Evolutionary conservation across 2,329 filamentous ascomycete genomes (phyloP).

Genomic region (Bipolaris cookei): DNA sequence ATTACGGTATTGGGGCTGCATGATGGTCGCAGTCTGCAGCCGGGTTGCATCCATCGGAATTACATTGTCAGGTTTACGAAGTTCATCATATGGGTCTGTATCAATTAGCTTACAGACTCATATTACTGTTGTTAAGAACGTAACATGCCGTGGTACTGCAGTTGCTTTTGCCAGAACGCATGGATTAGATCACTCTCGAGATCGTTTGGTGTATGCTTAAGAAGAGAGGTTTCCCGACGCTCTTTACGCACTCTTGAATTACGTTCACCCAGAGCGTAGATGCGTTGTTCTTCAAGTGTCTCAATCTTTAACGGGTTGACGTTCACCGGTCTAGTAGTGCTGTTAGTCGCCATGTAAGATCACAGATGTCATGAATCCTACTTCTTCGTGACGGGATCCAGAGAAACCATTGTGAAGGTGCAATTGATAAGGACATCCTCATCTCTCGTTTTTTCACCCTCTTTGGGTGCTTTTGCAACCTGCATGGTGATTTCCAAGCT

Average conservation of each 20-base stretch:
- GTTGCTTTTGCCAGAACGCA: slow-evolving; percentile 72
- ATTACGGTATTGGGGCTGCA: slow-evolving; percentile 76
- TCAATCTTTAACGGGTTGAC: slow-evolving; percentile 67
- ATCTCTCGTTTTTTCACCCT: slow-evolving; percentile 62
- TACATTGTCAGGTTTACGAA: slow-evolving; percentile 63
- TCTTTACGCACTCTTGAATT: slow-evolving; percentile 73
- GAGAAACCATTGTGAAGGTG: slow-evolving; percentile 78
- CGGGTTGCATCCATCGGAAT: slow-evolving; percentile 67
- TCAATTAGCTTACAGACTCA: not conserved
- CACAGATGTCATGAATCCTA: slow-evolving; percentile 26
- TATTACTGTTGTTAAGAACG: not conserved
- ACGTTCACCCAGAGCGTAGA: slow-evolving; percentile 68
- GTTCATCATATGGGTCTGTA: slow-evolving; percentile 61
- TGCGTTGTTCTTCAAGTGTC: slow-evolving; percentile 67
- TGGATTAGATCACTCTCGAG: slow-evolving; percentile 76
- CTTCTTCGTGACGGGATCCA: slow-evolving; percentile 72
- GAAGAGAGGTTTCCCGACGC: slow-evolving; percentile 64
- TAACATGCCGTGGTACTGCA: slow-evolving; percentile 64
- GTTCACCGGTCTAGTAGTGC: slow-evolving; percentile 58
- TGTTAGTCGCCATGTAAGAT: not conserved
- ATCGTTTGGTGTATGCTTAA: slow-evolving; percentile 71
- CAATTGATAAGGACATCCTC: slow-evolving; percentile 73
- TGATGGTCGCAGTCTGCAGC: slow-evolving; percentile 72
- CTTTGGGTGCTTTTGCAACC: slow-evolving; percentile 69
- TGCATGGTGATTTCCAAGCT: slow-evolving; percentile 77